These are phyloP conservation scores for Theobroma cacao DNA, from an alignment of 345 rosid genomes.

Conservation along the genomic window DNA sequence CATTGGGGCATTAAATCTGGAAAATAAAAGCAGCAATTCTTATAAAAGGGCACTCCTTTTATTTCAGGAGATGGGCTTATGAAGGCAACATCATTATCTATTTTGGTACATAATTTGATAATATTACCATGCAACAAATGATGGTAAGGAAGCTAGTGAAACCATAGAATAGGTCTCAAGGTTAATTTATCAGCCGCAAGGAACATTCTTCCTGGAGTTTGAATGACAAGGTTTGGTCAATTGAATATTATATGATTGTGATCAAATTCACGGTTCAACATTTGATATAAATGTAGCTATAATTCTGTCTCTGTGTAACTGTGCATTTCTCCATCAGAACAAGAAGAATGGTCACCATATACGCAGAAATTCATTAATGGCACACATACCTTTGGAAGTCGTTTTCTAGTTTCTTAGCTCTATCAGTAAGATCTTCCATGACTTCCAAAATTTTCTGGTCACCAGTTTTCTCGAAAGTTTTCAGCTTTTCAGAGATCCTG, in stretches of 20 bases:
- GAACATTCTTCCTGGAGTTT: neutral
- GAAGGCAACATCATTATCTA: neutral
- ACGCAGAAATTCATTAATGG: neutral
- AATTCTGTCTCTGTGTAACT: neutral
- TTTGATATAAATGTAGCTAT: neutral
- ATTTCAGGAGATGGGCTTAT: neutral
- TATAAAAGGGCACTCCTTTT: neutral
- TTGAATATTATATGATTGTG: neutral
- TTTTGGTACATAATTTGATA: neutral
- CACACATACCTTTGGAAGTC: slow-evolving; percentile 49
- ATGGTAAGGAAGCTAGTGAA: neutral
- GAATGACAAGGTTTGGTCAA: neutral
- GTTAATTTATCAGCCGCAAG: neutral
- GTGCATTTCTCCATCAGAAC: neutral
- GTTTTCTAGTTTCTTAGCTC: slow-evolving; percentile 50
- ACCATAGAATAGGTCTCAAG: neutral
- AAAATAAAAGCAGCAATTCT: neutral
- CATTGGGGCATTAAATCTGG: neutral
- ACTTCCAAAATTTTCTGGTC: slow-evolving; percentile 25
- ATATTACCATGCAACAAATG: neutral
- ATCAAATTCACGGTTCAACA: neutral
- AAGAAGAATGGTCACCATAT: neutral
- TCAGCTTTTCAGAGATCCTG: slow-evolving; percentile 41
- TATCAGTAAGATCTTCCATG: slow-evolving; percentile 44
- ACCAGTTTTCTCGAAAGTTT: slow-evolving; percentile 18